Evolutionary conservation across 306 rosid genomes (phyloP), one percentile per base, ranked within the genome.

Genomic region (Vigna mungo): DNA sequence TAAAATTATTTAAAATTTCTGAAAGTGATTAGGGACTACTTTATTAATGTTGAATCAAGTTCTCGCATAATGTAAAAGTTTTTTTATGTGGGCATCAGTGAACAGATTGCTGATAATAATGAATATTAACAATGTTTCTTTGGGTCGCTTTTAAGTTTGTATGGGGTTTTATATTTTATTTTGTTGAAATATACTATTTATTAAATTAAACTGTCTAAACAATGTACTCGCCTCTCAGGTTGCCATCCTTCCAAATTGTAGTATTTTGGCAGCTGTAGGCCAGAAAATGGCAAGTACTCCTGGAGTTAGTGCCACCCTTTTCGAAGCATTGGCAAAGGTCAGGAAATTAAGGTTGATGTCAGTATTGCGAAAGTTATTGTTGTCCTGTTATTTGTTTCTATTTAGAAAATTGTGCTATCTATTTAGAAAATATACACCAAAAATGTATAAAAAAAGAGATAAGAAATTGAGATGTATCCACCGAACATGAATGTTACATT

Each of bases 231-330:
- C 56, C 60, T 71, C 75, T 80, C 92, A 91, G 97, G 91, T 91
- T 63, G 89, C 88, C 8, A 75, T 91, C 13, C 77, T 89, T 80
- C 86, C 87, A 32, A 89, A 91, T 84, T 91, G 97, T 84, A 91
- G 97, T 60, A 89, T 91, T 82, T 88, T 91, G 88, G 97, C 97
- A 37, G 80, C 97, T 54, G 94, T 91, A 72, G 97, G 97, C 81
- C 97, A 89, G 86, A 89, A 87, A 70, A 91, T 91, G 97, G 97
- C 92, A 17, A 91, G 97, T 81, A 87, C 94, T 75, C 97, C 97
- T 41, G 97, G 97, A 81, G 97, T 91, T 30, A 88, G 97, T 62
- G 97, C 97, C 68, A 86, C 94, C 77, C 91, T 91, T 49, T 89
- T 91, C 80, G 88, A 81, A 79, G 97, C 97, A 37, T 86, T 91